A percentile compares a stretch with the other conserved stretches of the same genome.
These are phyloP conservation scores for Teunomyces panamensis DNA, from an alignment of 805 yeast genomes.

Conservation along the genomic window DNA sequence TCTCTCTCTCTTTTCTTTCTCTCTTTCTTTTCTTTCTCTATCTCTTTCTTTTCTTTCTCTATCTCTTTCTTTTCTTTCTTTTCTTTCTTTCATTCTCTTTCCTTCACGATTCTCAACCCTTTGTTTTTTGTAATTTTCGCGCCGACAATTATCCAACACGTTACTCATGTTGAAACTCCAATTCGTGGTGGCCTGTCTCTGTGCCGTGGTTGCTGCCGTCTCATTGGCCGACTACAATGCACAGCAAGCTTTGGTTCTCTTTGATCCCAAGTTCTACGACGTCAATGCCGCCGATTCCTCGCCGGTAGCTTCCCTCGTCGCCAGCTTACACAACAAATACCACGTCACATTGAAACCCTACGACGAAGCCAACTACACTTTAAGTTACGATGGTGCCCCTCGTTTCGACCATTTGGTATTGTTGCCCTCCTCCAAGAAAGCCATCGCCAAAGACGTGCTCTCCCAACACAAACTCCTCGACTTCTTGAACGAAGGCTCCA, in stretches of 20 bases:
- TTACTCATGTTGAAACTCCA: not conserved
- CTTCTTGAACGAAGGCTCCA: conserved; percentile 69
- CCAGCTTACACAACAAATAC: conserved; percentile 16
- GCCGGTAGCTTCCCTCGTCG: conserved; percentile 20
- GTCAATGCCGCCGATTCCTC: conserved; percentile 12
- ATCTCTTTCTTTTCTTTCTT: too few species aligned
- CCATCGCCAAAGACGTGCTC: conserved; percentile 27
- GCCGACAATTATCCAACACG: not conserved
- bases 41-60: not conserved
- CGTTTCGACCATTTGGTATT: conserved; percentile 30
- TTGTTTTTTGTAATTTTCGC: not conserved
- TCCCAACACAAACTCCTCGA: conserved; percentile 46
- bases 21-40: not conserved
- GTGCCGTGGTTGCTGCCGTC: conserved; percentile 2
- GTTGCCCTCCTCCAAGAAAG: conserved; percentile 35
- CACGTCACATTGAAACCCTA: conserved; percentile 22
- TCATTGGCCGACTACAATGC: conserved; percentile 5
- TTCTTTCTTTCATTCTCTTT: not conserved
- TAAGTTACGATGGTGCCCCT: conserved; percentile 23
- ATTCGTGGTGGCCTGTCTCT: conserved; percentile 1
- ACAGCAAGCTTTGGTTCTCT: conserved; percentile 28
- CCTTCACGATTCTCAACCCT: not conserved
- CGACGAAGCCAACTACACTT: conserved; percentile 13
- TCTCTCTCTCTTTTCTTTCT: not conserved
- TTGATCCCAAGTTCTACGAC: conserved; percentile 27